Base-by-base conservation (phyloP, 441 rosid genomes). In the Erodium texanum region DNA sequence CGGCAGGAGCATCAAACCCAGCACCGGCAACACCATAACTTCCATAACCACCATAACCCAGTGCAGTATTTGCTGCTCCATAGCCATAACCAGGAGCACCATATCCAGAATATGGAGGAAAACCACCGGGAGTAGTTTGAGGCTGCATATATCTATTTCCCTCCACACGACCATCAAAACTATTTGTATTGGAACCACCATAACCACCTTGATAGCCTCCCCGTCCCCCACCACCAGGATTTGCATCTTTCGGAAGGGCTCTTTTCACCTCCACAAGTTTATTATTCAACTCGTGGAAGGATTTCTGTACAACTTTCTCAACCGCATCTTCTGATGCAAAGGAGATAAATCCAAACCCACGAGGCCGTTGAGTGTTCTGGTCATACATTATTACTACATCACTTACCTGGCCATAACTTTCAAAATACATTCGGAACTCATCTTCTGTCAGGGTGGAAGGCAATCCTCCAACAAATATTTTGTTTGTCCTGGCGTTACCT, bases 341-440 rank as follows among this genome's bases (percentile, higher is more conserved):
- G 50, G 82, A 70, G 66, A 79, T 79, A 67, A 79, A 79, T 22
- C 82, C 82, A 79, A 79, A 79, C 16, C 82, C 82, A 58, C 82
- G 75, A 22, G 82, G 79, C 11, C 82, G 77, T 67, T 73, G 77
- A 38, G 82, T 79, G 64, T 73, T 73, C 75, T 79, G 82, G 59
- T 79, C 82, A 66, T 73, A 79, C 82, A 79, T 79, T 24, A 79
- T 73, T 45, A 79, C 82, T 48, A 76, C 82, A 48, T 79, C 82
- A n/a, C 74, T 79, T 48, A 76, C 79, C 48, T 24, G 62, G 67
- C 82, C 82, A 48, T 76, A 79, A 43, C 45, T 62, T 67, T 79
- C 82, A 76, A 79, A 76, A 54, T 79, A 79, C 74, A 71, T 70
- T 22, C 79, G 79, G 59, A 79, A 79, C 38, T 64, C 79, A 45